Percentiles rank a stretch among this genome's conserved stretches.
Conservation (phyloP, 768 basidiomycete species). For the Suillus placidus region DNA sequence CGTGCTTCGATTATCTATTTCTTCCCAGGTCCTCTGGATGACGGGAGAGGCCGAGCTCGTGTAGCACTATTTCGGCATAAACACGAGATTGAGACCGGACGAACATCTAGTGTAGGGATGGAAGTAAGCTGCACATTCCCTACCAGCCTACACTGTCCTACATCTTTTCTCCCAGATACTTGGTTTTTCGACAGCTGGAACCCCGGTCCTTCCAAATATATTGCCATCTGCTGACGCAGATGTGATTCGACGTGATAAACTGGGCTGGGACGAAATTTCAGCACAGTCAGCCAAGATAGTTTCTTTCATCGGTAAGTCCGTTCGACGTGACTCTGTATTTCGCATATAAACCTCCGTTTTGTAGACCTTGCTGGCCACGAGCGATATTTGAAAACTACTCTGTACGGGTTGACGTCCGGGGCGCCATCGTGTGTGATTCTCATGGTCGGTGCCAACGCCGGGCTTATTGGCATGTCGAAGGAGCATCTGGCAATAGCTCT, state of each 20-base stretch:
- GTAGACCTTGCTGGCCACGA: conserved; percentile 95
- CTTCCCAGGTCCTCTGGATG: conserved; percentile 67
- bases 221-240: conserved; percentile 60
- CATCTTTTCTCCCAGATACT: conserved; percentile 60
- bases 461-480: conserved; percentile 89
- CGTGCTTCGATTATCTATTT: conserved; percentile 18
- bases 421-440: conserved; percentile 91
- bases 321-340: neutral
- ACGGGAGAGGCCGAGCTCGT: conserved; percentile 80
- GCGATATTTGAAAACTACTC: conserved; percentile 87
- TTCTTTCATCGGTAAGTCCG: conserved; percentile 76
- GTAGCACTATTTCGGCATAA: conserved; percentile 94
- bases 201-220: conserved; percentile 75
- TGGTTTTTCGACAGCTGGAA: conserved; percentile 79
- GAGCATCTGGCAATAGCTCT: conserved; percentile 96
- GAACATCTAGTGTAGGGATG: conserved; percentile 96
- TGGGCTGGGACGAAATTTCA: conserved; percentile 96
- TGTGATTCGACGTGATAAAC: conserved; percentile 75
- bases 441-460: conserved; percentile 95
- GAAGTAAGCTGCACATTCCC: conserved; percentile 60
- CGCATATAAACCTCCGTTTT: neutral
- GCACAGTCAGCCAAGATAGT: conserved; percentile 88
- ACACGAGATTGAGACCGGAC: conserved; percentile 94
- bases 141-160: neutral
- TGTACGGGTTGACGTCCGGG: conserved; percentile 94